Evolutionary conservation across 2,329 filamentous ascomycete species (phyloP).

Genomic region (Xylariaceae sp.): DNA sequence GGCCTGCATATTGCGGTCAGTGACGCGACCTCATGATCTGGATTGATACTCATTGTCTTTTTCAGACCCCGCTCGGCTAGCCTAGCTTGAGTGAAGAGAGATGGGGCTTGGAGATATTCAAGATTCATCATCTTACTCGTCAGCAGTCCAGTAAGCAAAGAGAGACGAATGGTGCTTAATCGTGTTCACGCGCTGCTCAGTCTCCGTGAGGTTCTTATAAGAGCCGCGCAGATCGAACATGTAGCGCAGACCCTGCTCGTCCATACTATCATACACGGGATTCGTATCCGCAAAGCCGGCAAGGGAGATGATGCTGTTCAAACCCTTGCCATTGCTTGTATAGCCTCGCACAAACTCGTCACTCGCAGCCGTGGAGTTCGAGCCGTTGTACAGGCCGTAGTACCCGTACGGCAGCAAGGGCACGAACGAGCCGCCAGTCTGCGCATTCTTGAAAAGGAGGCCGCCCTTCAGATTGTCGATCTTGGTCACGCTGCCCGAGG

Average conservation of each 20-base stretch:
- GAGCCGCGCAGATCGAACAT: slow-evolving; percentile 42
- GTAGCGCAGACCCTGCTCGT: slow-evolving; percentile 34
- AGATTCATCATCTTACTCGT: slow-evolving; percentile 36
- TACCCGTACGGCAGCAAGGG: slow-evolving; percentile 42
- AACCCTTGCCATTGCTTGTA: slow-evolving; percentile 32
- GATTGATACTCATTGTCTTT: too few species aligned
- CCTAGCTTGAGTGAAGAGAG: too few species aligned
- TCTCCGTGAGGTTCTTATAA: slow-evolving; percentile 40
- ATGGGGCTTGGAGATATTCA: neutral
- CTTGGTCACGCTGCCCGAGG: slow-evolving; percentile 38
- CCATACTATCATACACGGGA: slow-evolving; percentile 36
- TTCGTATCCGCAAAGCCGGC: slow-evolving; percentile 35
- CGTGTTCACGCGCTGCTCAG: slow-evolving; percentile 34
- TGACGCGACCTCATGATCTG: neutral
- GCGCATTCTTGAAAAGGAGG: slow-evolving; percentile 34
- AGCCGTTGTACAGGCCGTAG: slow-evolving; percentile 38
- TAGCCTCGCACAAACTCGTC: slow-evolving; percentile 36
- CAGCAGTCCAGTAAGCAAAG: slow-evolving; percentile 42
- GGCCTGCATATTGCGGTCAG: slow-evolving; percentile 30
- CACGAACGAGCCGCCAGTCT: slow-evolving; percentile 32
- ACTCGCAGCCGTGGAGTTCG: slow-evolving; percentile 20
- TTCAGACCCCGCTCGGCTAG: too few species aligned
- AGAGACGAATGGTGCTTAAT: slow-evolving; percentile 37
- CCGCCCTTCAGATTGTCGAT: slow-evolving; percentile 42
- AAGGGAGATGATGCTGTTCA: slow-evolving; percentile 42